Evolutionary conservation across 208 protist species (phyloP).

Genomic region (Trypanosoma mega): DNA sequence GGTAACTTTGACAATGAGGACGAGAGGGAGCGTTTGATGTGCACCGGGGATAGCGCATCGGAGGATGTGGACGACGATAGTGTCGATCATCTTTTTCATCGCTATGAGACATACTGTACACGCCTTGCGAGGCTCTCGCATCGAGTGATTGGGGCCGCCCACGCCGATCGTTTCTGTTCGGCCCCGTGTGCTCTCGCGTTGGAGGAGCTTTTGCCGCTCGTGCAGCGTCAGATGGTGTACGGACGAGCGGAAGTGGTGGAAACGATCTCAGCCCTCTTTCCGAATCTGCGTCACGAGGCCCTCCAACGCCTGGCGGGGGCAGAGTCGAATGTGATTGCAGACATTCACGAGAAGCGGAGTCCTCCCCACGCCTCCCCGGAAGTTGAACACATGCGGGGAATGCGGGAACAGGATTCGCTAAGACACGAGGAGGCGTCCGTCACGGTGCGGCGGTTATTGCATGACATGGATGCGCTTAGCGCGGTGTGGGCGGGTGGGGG

Average conservation of each 20-base stretch:
- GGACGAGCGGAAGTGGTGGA: slow-evolving; percentile 38
- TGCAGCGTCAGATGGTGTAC: slow-evolving; percentile 33
- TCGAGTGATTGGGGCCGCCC: slow-evolving; percentile 28
- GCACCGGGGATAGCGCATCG: slow-evolving; percentile 7
- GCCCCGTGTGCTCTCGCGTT: slow-evolving; percentile 48
- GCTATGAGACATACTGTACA: too few relatives aligned
- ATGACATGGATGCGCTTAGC: too few relatives aligned
- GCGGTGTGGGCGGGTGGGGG: too few relatives aligned
- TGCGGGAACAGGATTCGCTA: too few relatives aligned
- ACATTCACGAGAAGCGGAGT: slow-evolving; percentile 16
- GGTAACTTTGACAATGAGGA: slow-evolving; percentile 8
- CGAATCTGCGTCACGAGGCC: slow-evolving; percentile 42
- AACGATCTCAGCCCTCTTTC: slow-evolving; percentile 57
- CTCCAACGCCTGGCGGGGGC: slow-evolving; percentile 56
- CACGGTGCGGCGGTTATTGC: too few relatives aligned
- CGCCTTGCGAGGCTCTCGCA: too few relatives aligned
- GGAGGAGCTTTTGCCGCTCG: slow-evolving; percentile 26
- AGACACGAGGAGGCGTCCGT: too few relatives aligned
- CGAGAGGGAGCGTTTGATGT: background rate
- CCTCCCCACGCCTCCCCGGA: slow-evolving; percentile 9
- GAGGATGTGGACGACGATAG: slow-evolving; percentile 11
- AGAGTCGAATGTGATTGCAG: slow-evolving; percentile 27
- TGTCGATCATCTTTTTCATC: too few relatives aligned
- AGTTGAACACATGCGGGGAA: too few relatives aligned
- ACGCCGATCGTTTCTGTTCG: slow-evolving; percentile 69